Conservation (phyloP, 2,329 filamentous ascomycete species). For the Monosporascus sp. region DNA sequence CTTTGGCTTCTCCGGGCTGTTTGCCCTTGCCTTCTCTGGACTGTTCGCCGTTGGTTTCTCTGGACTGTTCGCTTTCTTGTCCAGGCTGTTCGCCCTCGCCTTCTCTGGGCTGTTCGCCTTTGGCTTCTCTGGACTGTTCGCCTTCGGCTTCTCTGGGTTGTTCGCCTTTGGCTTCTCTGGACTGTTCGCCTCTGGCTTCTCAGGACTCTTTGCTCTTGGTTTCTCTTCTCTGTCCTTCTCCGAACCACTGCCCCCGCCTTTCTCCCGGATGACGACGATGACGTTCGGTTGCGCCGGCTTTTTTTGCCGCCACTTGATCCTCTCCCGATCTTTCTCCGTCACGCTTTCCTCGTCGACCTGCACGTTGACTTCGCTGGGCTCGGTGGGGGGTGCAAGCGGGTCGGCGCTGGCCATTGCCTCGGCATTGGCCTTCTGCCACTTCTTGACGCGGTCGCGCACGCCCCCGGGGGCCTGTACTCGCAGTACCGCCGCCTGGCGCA, state of each 20-base stretch:
- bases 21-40: conserved; percentile 35
- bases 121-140: too few relatives aligned
- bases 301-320: conserved; percentile 50
- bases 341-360: conserved; percentile 56
- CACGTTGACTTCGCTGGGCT: conserved; percentile 57
- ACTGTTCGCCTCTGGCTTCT: conserved; percentile 1
- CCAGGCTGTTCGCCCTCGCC: conserved; percentile 38
- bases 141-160: not conserved
- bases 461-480: conserved; percentile 58
- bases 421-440: conserved; percentile 79
- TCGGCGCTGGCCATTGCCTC: conserved; percentile 52
- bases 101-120: conserved; percentile 17
- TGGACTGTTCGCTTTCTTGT: conserved; percentile 36
- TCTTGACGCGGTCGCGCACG: conserved; percentile 73
- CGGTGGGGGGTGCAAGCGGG: conserved; percentile 47
- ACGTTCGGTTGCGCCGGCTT: conserved; percentile 30
- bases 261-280: conserved; percentile 22
- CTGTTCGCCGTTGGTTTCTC: conserved; percentile 1
- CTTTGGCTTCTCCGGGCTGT: conserved; percentile 24
- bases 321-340: conserved; percentile 54
- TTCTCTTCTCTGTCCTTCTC: conserved; percentile 22
- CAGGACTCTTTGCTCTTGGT: not conserved
- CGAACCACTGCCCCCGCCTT: conserved; percentile 20
- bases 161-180: conserved; percentile 38
- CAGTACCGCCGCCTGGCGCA: conserved; percentile 53